Evolutionary conservation across 495 filamentous ascomycete genomes (phyloP).

Genomic region (Stereocaulon alpinum): DNA sequence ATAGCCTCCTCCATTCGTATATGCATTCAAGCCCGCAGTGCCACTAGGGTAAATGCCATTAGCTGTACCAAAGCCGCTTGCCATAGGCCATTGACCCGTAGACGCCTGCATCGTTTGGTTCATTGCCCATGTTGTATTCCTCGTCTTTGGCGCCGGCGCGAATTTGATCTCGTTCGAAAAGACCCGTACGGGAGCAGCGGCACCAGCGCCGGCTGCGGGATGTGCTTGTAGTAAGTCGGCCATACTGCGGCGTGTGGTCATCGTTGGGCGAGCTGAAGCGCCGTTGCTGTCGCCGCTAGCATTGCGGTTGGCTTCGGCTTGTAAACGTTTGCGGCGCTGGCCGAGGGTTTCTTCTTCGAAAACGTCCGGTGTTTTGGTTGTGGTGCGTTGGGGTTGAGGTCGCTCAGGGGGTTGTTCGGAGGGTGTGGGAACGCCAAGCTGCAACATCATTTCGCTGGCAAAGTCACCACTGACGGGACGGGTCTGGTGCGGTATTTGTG

Average conservation of each 20-base stretch:
- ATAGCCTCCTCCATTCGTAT: slow-evolving; percentile 25
- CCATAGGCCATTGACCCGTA: slow-evolving; percentile 23
- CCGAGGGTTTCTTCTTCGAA: slow-evolving; percentile 70
- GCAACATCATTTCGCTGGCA: slow-evolving; percentile 64
- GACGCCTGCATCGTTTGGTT: slow-evolving; percentile 13
- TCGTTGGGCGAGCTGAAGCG: slow-evolving; percentile 23
- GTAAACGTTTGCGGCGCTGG: slow-evolving; percentile 71
- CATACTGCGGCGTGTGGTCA: slow-evolving; percentile 50
- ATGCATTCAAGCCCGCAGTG: slow-evolving; percentile 18
- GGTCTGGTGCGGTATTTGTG: slow-evolving; percentile 34
- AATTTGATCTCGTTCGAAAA: slow-evolving; percentile 20
- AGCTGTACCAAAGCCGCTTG: slow-evolving; percentile 3
- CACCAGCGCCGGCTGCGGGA: slow-evolving; percentile 29
- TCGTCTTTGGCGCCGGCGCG: slow-evolving; percentile 15
- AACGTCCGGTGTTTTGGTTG: slow-evolving; percentile 27
- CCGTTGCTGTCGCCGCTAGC: slow-evolving; percentile 28
- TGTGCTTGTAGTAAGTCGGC: slow-evolving; percentile 56
- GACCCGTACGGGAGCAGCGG: background rate
- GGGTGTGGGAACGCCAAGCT: slow-evolving; percentile 46
- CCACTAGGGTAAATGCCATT: slow-evolving; percentile 25
- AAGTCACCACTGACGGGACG: slow-evolving; percentile 65
- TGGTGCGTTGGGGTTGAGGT: background rate
- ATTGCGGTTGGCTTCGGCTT: slow-evolving; percentile 47
- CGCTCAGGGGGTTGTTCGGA: slow-evolving; percentile 19
- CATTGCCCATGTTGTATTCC: slow-evolving; percentile 22